A percentile compares a stretch with the other conserved stretches of the same genome.
These are phyloP conservation scores for Komagataella populi DNA, from an alignment of 805 yeast species.

Conservation along the genomic window DNA sequence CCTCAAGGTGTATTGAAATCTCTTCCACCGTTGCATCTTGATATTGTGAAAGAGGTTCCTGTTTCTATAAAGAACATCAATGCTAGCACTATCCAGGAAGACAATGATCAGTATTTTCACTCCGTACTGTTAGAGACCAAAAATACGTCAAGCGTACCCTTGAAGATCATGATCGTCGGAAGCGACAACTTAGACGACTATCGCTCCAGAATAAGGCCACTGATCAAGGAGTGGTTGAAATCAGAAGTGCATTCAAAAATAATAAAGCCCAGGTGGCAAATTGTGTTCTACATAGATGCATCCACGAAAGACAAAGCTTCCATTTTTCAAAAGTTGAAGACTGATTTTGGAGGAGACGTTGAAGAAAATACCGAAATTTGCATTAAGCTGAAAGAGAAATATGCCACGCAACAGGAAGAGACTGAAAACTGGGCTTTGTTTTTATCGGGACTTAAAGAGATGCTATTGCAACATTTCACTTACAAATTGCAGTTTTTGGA, in stretches of 20 bases:
- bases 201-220: constrained; percentile 66
- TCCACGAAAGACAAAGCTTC: constrained; percentile 17
- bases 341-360: constrained; percentile 13
- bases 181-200: constrained; percentile 62
- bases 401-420: constrained; percentile 21
- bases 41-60: constrained; percentile 46
- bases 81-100: constrained; percentile 1
- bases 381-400: constrained; percentile 24
- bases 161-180: constrained; percentile 56
- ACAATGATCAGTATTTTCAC: constrained; percentile 6
- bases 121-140: constrained; percentile 2
- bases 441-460: constrained; percentile 28
- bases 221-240: constrained; percentile 70
- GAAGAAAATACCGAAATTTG: constrained; percentile 17
- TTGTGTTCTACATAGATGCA: constrained; percentile 27
- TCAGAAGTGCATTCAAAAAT: constrained; percentile 20
- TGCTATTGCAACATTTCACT: constrained; percentile 40
- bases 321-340: constrained; percentile 15
- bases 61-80: background rate
- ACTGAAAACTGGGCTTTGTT: constrained; percentile 39
- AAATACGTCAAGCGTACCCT: constrained; percentile 27
- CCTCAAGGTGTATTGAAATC: constrained; percentile 43
- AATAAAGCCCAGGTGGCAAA: constrained; percentile 46
- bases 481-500: constrained; percentile 27
- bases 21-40: constrained; percentile 42